Base-by-base conservation (phyloP, 345 rosid genomes). In the Acer negundo region DNA sequence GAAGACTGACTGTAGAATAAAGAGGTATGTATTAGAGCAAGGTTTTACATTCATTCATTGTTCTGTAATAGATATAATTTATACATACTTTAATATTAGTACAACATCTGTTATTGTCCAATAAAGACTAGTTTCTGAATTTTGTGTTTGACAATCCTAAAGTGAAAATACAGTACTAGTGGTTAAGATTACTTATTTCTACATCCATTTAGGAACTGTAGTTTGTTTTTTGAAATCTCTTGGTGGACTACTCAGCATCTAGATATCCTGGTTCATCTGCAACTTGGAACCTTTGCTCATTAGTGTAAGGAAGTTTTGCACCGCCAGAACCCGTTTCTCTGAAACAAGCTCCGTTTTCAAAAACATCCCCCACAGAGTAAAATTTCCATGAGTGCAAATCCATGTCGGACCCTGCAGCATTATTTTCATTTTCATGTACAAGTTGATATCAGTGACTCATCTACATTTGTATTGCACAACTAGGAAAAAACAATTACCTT, bases 301-400 rank as follows among this genome's bases (percentile, higher is more conserved):
- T 68, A 7, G 55, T 77, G 51, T 88, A 90, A 59, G 77, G 78
- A 12, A 92, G 94, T 26, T 82, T 88, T 3, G 92, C 91, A 4
- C 67, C 77, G 12, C 89, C 90, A 1, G 13, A 1, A n/a, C 92
- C 89, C 12, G 86, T 83, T 31, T 82, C 84, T 2, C 46, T 65
- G 51, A 92, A 95, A 47, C 82, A 86, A 72, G 94, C 95, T 78
- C 95, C 93, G 17, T 87, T 94, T 66, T 81, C 84, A 10, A 92
- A 86, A 56, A 78, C 70, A 84, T 89, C 91, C 22, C 87, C 76
- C 12, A 86, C 91, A 0, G 94, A 91, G 73, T 86, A 87, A 80
- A 91, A 88, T 46, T 85, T 91, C 92, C 93, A 93, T 0, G 86
- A 73, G 55, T 76, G n/a, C n/a, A n/a, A n/a, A n/a, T 72, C 97